Evolutionary conservation across 2,329 filamentous ascomycete genomes (phyloP), one percentile per base, ranked within the genome.

Genomic region (Penicillium crustosum): DNA sequence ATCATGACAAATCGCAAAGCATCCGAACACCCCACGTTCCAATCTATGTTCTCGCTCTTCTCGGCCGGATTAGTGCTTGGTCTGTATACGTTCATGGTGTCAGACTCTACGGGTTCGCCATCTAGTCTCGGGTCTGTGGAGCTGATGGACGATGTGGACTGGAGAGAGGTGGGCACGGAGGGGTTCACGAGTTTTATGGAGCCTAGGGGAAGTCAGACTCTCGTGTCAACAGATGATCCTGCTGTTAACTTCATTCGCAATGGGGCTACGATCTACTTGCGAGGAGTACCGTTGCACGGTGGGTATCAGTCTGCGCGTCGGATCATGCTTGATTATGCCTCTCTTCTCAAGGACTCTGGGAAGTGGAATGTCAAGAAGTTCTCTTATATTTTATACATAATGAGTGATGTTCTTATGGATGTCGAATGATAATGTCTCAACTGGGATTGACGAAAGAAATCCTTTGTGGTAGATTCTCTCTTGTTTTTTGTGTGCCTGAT

Each of bases 301-400:
- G 81, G 81, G 0, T 82, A 82, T 59, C 75, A 82, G 33, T 78
- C 80, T 43, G 80, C 81, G n/a, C 72, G 81, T 35, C 71, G 80
- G 19, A 80, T 81, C 13, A 61, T 83, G 29, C 69, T 83, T 17
- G 81, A 83, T 62, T 83, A 80, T 65, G 81, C 80, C 3, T 76
- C 79, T 42, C 69, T 83, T 15, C 75, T 83, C 67, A 81, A 83
- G 55, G 81, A 81, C 41, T 78, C 81, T 50, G 81, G 79, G 15
- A 77, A 79, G 36, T 81, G 81, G 79, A 80, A 78, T 61, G 77
- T 78, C 43, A 73, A 77, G 55, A 81, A 80, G 2, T 80, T 82
- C 61, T 79, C 77, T 4, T 77, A 81, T 61, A 80, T 83, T 50
- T 66, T 83, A 49, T 79, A 82, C 61, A 83, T 82, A 29, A 83